These are phyloP conservation scores for Cucurbita moschata DNA, from an alignment of 306 rosid genomes.

Conservation along the genomic window DNA sequence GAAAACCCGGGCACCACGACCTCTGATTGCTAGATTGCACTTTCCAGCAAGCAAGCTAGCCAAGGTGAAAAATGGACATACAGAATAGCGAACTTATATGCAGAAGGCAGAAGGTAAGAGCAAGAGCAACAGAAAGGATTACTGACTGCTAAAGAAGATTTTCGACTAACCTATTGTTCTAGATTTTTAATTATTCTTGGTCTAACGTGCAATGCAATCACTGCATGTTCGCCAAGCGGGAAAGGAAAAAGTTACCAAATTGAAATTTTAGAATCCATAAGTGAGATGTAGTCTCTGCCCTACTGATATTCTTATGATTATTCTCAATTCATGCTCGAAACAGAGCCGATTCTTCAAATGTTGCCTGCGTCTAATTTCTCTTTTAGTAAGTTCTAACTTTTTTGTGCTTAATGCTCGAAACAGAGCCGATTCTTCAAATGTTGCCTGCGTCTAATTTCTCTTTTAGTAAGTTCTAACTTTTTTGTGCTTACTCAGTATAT, in stretches of 20 bases:
- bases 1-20: conserved; percentile 55
- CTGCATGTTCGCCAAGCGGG: conserved; percentile 17
- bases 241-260: conserved; percentile 1
- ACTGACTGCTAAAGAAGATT: conserved; percentile 7
- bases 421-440: conserved; percentile 12
- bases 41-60: conserved; percentile 64
- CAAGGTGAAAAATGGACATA: background rate
- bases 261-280: conserved; percentile 8
- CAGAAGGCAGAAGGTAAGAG: background rate
- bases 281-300: conserved; percentile 9
- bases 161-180: conserved; percentile 5
- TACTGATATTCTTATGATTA: background rate
- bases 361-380: background rate
- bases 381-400: background rate
- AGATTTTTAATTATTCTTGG: conserved; percentile 3
- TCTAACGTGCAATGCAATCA: conserved; percentile 15
- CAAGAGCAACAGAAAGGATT: background rate
- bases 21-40: conserved; percentile 66
- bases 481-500: background rate
- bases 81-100: background rate
- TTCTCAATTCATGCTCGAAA: conserved; percentile 13
- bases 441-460: background rate
- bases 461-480: background rate
- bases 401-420: conserved; percentile 5
- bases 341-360: conserved; percentile 12